Evolutionary conservation across 768 basidiomycete species (phyloP).

Genomic region (Leccinum variicolor): DNA sequence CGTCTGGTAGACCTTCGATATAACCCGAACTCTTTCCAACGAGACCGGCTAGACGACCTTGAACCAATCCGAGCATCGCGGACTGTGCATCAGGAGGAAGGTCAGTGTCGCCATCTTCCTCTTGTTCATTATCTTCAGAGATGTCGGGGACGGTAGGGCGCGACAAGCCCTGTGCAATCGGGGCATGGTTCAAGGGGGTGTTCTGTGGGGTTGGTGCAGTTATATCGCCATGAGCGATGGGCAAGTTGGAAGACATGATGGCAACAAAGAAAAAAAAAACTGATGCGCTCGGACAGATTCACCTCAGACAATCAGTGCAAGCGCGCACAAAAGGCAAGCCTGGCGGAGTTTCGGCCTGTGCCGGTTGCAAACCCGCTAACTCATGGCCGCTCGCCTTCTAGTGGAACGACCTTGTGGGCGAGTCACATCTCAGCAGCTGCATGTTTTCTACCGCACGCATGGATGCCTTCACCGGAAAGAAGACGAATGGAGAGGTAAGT

Average conservation of each 20-base stretch:
- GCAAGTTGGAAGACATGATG: conserved; percentile 67
- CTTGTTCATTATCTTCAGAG: conserved; percentile 73
- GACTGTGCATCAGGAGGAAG: conserved; percentile 47
- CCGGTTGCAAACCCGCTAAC: conserved; percentile 11
- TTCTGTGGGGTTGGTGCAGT: conserved; percentile 95
- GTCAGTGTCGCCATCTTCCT: conserved; percentile 51
- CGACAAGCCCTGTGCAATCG: conserved; percentile 75
- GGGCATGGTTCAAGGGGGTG: conserved; percentile 81
- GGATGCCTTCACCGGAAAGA: neutral
- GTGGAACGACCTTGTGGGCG: neutral
- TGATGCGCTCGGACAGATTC: conserved; percentile 16
- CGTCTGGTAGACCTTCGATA: conserved; percentile 80
- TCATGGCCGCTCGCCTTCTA: neutral
- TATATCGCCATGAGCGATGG: conserved; percentile 56
- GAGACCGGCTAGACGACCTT: conserved; percentile 79
- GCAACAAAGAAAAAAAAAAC: conserved; percentile 22
- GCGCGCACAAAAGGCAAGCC: conserved; percentile 19
- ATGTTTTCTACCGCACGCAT: neutral
- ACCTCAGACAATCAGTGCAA: conserved; percentile 23
- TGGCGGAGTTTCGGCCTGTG: conserved; percentile 37
- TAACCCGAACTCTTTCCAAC: conserved; percentile 93
- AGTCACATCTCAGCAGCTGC: neutral
- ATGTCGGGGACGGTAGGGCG: conserved; percentile 89
- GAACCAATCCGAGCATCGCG: conserved; percentile 82
- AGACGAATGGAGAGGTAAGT: neutral